Evolutionary conservation across 2,329 filamentous ascomycete species (phyloP).

Genomic region (Aspergillus alliaceus): DNA sequence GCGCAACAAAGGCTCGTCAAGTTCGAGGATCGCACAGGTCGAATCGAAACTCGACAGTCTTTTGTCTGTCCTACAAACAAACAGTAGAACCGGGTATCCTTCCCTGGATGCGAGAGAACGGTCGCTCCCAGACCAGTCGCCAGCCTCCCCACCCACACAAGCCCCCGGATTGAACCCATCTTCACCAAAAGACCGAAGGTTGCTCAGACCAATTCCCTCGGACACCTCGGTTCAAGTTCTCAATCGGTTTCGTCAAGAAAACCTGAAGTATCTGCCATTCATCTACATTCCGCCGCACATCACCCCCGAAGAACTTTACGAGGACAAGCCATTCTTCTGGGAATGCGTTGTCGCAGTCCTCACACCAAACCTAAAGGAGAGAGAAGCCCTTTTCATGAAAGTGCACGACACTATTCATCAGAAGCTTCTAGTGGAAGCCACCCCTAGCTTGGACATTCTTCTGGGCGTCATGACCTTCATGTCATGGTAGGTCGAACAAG

Average conservation of each 20-base stretch:
- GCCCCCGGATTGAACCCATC: too few species aligned
- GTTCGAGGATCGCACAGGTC: conserved; percentile 21
- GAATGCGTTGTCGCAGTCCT: conserved; percentile 51
- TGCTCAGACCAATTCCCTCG: too few species aligned
- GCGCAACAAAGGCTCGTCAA: conserved; percentile 14
- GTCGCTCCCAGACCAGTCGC: not conserved
- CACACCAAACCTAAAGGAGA: conserved; percentile 43
- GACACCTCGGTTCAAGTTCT: conserved; percentile 44
- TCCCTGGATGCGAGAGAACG: not conserved
- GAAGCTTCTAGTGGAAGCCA: conserved; percentile 46
- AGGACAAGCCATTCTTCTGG: conserved; percentile 52
- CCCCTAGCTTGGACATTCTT: conserved; percentile 53
- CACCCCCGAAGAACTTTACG: conserved; percentile 38
- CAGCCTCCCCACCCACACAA: conserved; percentile 1
- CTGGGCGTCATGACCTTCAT: conserved; percentile 50
- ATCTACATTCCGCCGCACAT: conserved; percentile 39
- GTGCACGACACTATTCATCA: conserved; percentile 48
- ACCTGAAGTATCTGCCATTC: conserved; percentile 49
- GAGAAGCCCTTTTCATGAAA: conserved; percentile 41
- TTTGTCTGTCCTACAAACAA: conserved; percentile 21
- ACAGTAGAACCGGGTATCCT: not conserved
- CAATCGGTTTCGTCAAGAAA: conserved; percentile 43
- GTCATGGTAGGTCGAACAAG: conserved; percentile 40
- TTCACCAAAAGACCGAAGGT: too few species aligned
- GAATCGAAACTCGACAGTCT: conserved; percentile 29